A percentile compares a stretch with the other conserved stretches of the same genome.
Conservation (phyloP, 2,329 filamentous ascomycete genomes). For the Talaromyces sp. region DNA sequence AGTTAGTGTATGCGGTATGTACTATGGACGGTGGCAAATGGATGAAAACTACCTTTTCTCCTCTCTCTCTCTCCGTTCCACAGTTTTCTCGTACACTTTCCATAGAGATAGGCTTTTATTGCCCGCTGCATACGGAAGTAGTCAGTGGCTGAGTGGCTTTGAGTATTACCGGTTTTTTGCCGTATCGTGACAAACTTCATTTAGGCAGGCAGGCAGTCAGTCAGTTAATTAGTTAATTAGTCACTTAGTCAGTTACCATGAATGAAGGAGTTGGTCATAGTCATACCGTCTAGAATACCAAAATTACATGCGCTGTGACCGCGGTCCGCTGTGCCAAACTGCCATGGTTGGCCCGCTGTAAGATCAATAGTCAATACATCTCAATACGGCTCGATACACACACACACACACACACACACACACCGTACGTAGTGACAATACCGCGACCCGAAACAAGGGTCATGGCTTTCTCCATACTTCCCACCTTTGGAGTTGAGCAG, state of each 20-base stretch:
- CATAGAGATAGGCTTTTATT: neutral
- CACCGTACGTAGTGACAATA: neutral
- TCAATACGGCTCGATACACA: neutral
- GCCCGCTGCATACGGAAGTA: neutral
- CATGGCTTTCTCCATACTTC: slow-evolving; percentile 11
- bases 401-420: neutral
- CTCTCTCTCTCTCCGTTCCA: neutral
- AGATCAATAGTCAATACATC: neutral
- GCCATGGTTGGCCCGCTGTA: neutral
- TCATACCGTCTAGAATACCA: neutral
- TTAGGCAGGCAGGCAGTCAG: too few species aligned
- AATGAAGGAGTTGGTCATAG: neutral
- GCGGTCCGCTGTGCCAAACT: neutral
- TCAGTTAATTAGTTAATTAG: too few species aligned
- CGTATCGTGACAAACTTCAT: neutral
- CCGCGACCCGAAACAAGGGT: slow-evolving; percentile 20
- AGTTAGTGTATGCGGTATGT: neutral
- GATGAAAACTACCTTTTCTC: neutral
- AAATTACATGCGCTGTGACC: neutral
- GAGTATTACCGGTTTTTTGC: neutral
- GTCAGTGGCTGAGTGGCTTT: neutral
- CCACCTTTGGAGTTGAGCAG: neutral
- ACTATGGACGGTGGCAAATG: neutral
- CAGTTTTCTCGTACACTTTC: neutral
- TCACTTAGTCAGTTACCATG: neutral